Conservation (phyloP, 352 stramenopile species). For the Globisporangium radiosum region DNA sequence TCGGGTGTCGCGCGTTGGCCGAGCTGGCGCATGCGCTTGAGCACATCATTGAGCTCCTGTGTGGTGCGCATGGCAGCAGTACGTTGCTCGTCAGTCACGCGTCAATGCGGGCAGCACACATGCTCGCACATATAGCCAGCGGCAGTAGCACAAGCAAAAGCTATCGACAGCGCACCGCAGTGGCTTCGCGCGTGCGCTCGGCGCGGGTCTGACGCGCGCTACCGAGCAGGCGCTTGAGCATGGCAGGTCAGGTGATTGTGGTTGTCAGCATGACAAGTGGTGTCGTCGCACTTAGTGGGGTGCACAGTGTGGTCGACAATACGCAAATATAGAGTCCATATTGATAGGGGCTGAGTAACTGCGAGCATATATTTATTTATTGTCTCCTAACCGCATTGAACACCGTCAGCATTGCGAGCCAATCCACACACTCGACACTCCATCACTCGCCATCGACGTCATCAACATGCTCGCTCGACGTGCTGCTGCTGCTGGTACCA, state of each 20-base stretch:
- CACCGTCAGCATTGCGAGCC: too few species aligned
- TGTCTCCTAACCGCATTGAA: too few species aligned
- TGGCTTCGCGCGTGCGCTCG: constrained; percentile 37
- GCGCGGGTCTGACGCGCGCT: constrained; percentile 35
- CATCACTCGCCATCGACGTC: background rate
- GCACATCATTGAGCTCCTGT: constrained; percentile 55
- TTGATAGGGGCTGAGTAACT: too few species aligned
- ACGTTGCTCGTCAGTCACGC: background rate
- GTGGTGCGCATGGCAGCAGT: background rate
- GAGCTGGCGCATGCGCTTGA: constrained; percentile 45
- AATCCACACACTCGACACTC: too few species aligned
- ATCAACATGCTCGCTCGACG: background rate
- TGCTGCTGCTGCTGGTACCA: background rate
- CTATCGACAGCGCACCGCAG: constrained; percentile 18
- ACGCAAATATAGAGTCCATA: background rate
- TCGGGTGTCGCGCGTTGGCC: constrained; percentile 46
- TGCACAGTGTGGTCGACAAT: background rate
- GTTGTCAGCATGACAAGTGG: background rate
- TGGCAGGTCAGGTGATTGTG: background rate
- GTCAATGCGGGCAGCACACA: background rate
- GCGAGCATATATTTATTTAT: too few species aligned
- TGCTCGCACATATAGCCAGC: background rate
- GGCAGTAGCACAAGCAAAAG: background rate
- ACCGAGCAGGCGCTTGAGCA: constrained; percentile 16
- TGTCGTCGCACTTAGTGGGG: background rate